Percentiles rank a stretch among this genome's conserved stretches.
Conservation (phyloP, 2,329 filamentous ascomycete species). For the Xylaria arbuscula region DNA sequence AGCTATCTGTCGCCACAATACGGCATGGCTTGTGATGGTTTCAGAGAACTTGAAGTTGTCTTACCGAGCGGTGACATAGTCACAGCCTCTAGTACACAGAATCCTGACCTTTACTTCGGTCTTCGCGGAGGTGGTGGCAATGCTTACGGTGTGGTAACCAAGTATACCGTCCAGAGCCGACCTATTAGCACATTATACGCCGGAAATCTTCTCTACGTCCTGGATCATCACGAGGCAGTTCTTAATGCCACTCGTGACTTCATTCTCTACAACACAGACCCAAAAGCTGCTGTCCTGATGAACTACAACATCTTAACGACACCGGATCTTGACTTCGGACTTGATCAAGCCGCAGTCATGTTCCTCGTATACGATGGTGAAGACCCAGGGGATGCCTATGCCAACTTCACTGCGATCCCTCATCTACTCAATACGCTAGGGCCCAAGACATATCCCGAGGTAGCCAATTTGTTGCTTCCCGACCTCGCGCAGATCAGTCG, state of each 20-base stretch:
- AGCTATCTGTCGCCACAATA: slow-evolving; percentile 35
- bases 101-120: slow-evolving; percentile 31
- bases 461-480: slow-evolving; percentile 27
- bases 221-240: slow-evolving; percentile 20
- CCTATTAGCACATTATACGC: slow-evolving; percentile 29
- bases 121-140: slow-evolving; percentile 31
- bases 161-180: slow-evolving; percentile 31
- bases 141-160: slow-evolving; percentile 29
- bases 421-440: slow-evolving; percentile 26
- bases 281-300: slow-evolving; percentile 28
- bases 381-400: slow-evolving; percentile 25
- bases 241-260: slow-evolving; percentile 33
- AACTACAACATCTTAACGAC: slow-evolving; percentile 29
- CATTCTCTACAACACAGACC: slow-evolving; percentile 35
- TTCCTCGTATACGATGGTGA: slow-evolving; percentile 32
- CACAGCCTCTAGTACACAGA: slow-evolving; percentile 22
- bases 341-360: slow-evolving; percentile 33
- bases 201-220: slow-evolving; percentile 27
- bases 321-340: slow-evolving; percentile 26
- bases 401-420: slow-evolving; percentile 29
- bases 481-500: slow-evolving; percentile 24
- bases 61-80: slow-evolving; percentile 31
- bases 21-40: slow-evolving; percentile 35
- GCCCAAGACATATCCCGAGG: slow-evolving; percentile 21
- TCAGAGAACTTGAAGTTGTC: slow-evolving; percentile 33